A percentile compares a stretch with the other conserved stretches of the same genome.
Conservation (phyloP, 2,329 filamentous ascomycete species). For the Neophaeococcomyces aloes region DNA sequence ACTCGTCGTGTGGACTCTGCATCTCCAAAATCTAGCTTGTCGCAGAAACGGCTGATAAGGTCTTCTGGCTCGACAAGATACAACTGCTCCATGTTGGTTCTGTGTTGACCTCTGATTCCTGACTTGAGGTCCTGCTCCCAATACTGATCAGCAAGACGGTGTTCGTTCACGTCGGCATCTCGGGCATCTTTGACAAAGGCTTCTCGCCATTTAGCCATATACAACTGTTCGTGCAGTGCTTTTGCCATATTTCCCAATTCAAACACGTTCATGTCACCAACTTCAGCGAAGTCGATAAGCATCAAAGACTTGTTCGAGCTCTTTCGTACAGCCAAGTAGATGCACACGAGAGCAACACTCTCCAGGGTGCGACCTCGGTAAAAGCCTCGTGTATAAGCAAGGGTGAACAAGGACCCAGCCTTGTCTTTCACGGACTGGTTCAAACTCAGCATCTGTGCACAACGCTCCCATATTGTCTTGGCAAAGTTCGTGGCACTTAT, state of each 20-base stretch:
- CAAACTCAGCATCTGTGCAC: slow-evolving; percentile 51
- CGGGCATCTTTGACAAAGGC: slow-evolving; percentile 16
- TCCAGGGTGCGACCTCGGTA: slow-evolving; percentile 76
- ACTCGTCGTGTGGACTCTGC: slow-evolving; percentile 56
- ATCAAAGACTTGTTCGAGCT: slow-evolving; percentile 45
- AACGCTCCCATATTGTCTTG: slow-evolving; percentile 47
- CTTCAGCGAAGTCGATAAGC: slow-evolving; percentile 88
- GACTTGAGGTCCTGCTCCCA: slow-evolving; percentile 31
- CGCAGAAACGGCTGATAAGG: slow-evolving; percentile 81
- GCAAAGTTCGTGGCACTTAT: slow-evolving; percentile 17
- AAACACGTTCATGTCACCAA: slow-evolving; percentile 66
- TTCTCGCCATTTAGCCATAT: slow-evolving; percentile 24
- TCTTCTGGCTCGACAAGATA: slow-evolving; percentile 72
- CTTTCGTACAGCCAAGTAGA: slow-evolving; percentile 73
- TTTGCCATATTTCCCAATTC: slow-evolving; percentile 85
- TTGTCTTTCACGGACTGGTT: slow-evolving; percentile 45
- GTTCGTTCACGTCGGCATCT: slow-evolving; percentile 27
- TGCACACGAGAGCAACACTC: slow-evolving; percentile 77
- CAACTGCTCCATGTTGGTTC: slow-evolving; percentile 16
- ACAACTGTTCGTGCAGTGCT: slow-evolving; percentile 55
- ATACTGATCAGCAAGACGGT: slow-evolving; percentile 48
- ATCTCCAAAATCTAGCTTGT: slow-evolving; percentile 80
- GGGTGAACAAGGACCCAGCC: slow-evolving; percentile 61
- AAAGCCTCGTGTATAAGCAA: slow-evolving; percentile 64
- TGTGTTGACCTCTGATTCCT: slow-evolving; percentile 32